Percentiles rank a stretch among this genome's conserved stretches.
Evolutionary conservation across 495 filamentous ascomycete species (phyloP).

Genomic region (Neurospora discreta): DNA sequence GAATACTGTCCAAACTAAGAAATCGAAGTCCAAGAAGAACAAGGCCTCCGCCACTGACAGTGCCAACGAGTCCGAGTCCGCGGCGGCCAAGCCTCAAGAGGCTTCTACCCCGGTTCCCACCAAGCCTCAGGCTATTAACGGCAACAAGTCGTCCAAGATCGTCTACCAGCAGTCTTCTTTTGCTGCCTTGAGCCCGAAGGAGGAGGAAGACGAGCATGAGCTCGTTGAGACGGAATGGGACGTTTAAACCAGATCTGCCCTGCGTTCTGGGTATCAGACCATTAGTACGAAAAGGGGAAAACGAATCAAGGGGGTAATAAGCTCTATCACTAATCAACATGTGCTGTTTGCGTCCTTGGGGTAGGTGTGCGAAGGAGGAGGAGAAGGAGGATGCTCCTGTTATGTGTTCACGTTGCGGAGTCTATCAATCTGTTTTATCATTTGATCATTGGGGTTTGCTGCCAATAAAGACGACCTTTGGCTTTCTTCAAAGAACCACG

Average conservation of each 20-base stretch:
- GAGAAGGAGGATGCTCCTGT: neutral
- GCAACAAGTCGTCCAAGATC: constrained; percentile 20
- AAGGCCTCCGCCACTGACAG: constrained; percentile 19
- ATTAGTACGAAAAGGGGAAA: neutral
- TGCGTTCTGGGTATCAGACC: neutral
- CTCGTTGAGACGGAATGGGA: constrained; percentile 37
- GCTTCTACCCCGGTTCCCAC: constrained; percentile 6
- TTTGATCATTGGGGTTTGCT: neutral
- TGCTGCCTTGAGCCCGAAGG: constrained; percentile 33
- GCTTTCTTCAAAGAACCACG: neutral
- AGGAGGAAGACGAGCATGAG: constrained; percentile 23
- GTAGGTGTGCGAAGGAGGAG: neutral
- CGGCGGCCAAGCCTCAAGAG: constrained; percentile 4
- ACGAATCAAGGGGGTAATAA: neutral
- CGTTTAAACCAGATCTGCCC: constrained; percentile 20
- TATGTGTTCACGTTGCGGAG: neutral
- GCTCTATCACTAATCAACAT: neutral
- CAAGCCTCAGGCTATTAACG: constrained; percentile 14
- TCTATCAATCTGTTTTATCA: neutral
- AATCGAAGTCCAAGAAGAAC: constrained; percentile 38
- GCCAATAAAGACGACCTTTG: neutral
- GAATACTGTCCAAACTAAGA: constrained; percentile 71
- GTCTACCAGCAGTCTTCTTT: constrained; percentile 34
- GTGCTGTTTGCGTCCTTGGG: neutral
- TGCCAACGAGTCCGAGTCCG: constrained; percentile 15